phyloP scores from a whole-genome alignment of 371 early-diverging fungal species.

The Mortierella sp. region DNA sequence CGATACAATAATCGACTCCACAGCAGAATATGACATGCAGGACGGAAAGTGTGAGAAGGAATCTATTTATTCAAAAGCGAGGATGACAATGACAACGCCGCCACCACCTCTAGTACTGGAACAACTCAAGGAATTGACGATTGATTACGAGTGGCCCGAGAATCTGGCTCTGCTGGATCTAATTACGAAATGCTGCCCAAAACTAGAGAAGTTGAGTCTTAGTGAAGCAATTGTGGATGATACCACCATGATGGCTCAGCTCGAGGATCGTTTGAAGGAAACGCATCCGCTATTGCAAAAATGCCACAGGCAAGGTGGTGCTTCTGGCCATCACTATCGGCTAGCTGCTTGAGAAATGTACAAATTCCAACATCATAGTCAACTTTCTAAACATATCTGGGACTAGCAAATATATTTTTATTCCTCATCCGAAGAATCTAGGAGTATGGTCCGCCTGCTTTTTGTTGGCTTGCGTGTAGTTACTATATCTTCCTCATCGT shows the following conservation, averaged over 20 bases:
- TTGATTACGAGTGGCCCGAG: constrained; percentile 32
- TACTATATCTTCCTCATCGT: constrained; percentile 10
- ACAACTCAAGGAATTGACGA: constrained; percentile 9
- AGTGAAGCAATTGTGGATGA: constrained; percentile 8
- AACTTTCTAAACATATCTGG: no score
- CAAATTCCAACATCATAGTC: no score
- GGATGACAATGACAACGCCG: neutral
- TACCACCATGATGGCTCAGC: constrained; percentile 1
- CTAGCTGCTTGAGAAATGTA: neutral
- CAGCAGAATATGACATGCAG: neutral
- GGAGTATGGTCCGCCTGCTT: constrained; percentile 24
- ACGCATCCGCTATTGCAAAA: neutral
- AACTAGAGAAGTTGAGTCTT: constrained; percentile 3
- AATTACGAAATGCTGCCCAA: constrained; percentile 17
- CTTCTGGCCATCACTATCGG: neutral
- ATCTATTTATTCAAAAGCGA: neutral
- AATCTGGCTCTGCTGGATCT: constrained; percentile 17
- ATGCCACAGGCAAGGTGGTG: neutral
- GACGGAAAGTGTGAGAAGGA: neutral
- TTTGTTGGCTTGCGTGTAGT: constrained; percentile 15
- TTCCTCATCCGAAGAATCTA: constrained; percentile 45
- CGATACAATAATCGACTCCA: constrained; percentile 5
- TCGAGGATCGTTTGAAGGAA: neutral
- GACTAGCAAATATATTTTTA: constrained; percentile 19
- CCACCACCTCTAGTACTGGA: constrained; percentile 6